A percentile compares a stretch with the other conserved stretches of the same genome.
Conservation (phyloP, 805 yeast species). For the Spathaspora passalidarum region DNA sequence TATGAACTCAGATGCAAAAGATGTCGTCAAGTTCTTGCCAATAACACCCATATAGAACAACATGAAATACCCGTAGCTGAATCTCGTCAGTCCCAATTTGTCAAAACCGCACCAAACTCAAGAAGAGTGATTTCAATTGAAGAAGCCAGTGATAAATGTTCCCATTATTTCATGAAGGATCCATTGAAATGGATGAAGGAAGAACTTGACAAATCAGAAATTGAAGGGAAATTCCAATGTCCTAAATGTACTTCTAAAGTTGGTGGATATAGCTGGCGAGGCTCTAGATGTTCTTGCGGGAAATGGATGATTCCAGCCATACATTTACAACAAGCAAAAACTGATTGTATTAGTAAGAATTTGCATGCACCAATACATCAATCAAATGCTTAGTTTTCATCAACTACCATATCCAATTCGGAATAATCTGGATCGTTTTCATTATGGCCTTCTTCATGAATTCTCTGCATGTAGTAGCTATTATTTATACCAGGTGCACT, state of each 20-base stretch:
- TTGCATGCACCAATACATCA: slow-evolving; percentile 2
- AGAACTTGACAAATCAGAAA: slow-evolving; percentile 66
- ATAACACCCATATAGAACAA: slow-evolving; percentile 54
- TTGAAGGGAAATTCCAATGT: slow-evolving; percentile 86
- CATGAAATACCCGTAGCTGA: slow-evolving; percentile 68
- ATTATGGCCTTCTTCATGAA: slow-evolving; percentile 9
- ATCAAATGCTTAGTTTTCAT: slow-evolving; percentile 18
- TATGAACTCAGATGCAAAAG: slow-evolving; percentile 59
- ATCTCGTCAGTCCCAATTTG: slow-evolving; percentile 64
- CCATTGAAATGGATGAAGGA: slow-evolving; percentile 90
- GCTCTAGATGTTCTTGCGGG: slow-evolving; percentile 91
- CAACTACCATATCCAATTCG: slow-evolving; percentile 45
- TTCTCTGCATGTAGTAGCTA: not conserved
- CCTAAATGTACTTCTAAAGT: slow-evolving; percentile 82
- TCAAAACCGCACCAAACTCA: slow-evolving; percentile 60
- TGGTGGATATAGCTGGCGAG: slow-evolving; percentile 94
- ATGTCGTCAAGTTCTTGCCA: slow-evolving; percentile 73
- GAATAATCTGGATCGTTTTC: slow-evolving; percentile 19
- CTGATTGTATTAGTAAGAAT: slow-evolving; percentile 53
- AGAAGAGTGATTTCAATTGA: slow-evolving; percentile 57
- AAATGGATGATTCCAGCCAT: slow-evolving; percentile 94
- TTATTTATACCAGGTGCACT: slow-evolving; percentile 1
- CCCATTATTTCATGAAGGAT: slow-evolving; percentile 76
- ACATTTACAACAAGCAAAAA: slow-evolving; percentile 75
- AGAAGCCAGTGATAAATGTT: slow-evolving; percentile 61